Evolutionary conservation across 1,284 basidiomycete genomes (phyloP), one percentile per base, ranked within the genome.

Genomic region (Lignosus rhinocerotis): DNA sequence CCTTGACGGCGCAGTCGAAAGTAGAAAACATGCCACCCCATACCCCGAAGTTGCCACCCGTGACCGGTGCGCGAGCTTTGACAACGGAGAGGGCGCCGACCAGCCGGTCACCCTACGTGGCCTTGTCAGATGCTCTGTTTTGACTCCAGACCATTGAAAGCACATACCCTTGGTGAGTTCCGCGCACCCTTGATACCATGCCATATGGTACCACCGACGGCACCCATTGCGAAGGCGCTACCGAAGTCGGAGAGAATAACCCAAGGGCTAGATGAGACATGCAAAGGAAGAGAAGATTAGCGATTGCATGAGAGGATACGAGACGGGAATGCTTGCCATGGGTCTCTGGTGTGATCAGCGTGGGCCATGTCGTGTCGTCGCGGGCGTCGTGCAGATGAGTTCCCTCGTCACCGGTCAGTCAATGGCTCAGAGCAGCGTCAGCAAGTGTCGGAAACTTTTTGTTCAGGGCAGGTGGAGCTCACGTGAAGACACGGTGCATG

Each of bases 221-320:
- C 93, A 72, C 94, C 94, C 94, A 96, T 96, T 36, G 94, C 86
- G 72, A 95, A 96, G 17, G 95, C 96, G 67, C 94, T 96, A 66
- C 96, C 96, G 75, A 97, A 96, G 80, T 99, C 96, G 79, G 94
- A 98, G 66, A 99, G 88, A 74, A 99, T 94, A 56, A 98, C 96
- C 92, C 94, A 98, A 67, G 96, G 96, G 78, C 96, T 96, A 67
- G 42, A 60, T 25, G 25, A 25, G 25, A 25, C 2, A 25, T 25
- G 51, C 45, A 45, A 53, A 50, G 54, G 25, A 51, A 54, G 53
- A 47, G 34, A 33, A 19, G 21, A 49, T 67, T 32, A 68, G 59
- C 25, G 19, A 47, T 44, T 31, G 11, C 11, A 19, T 21, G 7
- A 25, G 6, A 32, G 14, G 19, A n/a, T 21, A 33, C 31, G 31